Conservation (phyloP, 2,329 filamentous ascomycete genomes). For the Saccharata proteae region DNA sequence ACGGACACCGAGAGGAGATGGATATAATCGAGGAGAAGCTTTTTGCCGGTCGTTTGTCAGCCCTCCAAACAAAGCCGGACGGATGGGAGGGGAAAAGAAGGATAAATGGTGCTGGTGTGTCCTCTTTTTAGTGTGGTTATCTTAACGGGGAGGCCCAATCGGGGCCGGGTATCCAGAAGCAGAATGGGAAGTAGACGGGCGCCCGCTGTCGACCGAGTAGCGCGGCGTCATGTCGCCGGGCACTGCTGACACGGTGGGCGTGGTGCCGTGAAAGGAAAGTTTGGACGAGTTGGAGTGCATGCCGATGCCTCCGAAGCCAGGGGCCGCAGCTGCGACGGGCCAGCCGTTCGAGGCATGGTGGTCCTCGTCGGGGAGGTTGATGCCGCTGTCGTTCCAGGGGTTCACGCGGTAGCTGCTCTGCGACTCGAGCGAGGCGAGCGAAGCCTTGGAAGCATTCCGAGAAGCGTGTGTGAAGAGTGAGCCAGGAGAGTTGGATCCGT, state of each 20-base stretch:
- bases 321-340: constrained; percentile 19
- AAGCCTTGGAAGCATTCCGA: constrained; percentile 88
- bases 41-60: too few relatives aligned
- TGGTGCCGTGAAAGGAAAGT: constrained; percentile 27
- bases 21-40: constrained; percentile 19
- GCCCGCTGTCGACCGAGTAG: constrained; percentile 84
- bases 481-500: constrained; percentile 63
- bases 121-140: constrained; percentile 24
- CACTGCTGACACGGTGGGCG: constrained; percentile 26
- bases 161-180: constrained; percentile 94
- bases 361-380: constrained; percentile 86
- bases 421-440: constrained; percentile 89
- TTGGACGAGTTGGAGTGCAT: constrained; percentile 8
- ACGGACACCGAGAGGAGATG: constrained; percentile 11
- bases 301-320: constrained; percentile 17
- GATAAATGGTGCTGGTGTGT: too few relatives aligned
- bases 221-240: constrained; percentile 74
- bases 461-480: constrained; percentile 80
- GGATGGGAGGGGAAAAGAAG: constrained; percentile 2
- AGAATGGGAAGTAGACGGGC: constrained; percentile 90
- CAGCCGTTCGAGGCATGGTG: constrained; percentile 31
- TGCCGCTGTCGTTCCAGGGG: constrained; percentile 95
- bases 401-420: constrained; percentile 91
- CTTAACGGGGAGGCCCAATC: constrained; percentile 83
- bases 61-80: not conserved